Conservation (phyloP, 805 yeast species). For the Yamadazyma ubonensis region DNA sequence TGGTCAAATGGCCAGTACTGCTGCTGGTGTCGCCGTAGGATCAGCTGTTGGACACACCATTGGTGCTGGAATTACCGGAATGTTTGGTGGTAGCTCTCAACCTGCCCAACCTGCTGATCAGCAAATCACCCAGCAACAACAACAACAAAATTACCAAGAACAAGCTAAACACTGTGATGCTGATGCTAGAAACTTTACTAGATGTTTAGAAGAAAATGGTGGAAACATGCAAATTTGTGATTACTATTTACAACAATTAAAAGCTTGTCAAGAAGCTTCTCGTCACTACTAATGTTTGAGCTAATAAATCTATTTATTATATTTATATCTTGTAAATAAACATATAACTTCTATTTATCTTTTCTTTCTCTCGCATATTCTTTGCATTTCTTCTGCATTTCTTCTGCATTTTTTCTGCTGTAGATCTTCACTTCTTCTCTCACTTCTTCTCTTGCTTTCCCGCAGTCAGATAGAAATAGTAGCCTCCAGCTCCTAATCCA, state of each 20-base stretch:
- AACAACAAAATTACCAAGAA: constrained; percentile 36
- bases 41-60: constrained; percentile 95
- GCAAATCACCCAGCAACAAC: constrained; percentile 36
- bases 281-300: constrained; percentile 60
- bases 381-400: too few species aligned
- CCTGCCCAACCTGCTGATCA: constrained; percentile 40
- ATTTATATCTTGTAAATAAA: constrained; percentile 9
- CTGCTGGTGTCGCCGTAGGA: constrained; percentile 99
- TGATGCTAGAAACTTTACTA: constrained; percentile 93
- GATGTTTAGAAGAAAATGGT: constrained; percentile 87
- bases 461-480: constrained; percentile 19
- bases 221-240: constrained; percentile 98
- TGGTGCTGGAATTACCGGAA: constrained; percentile 88
- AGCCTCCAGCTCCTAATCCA: constrained; percentile 33
- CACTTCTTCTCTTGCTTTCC: not conserved
- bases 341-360: too few species aligned
- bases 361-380: too few species aligned
- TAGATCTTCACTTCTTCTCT: not conserved
- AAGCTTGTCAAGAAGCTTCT: constrained; percentile 95
- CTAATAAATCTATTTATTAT: not conserved
- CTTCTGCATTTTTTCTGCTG: not conserved
- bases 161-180: constrained; percentile 71
- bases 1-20: constrained; percentile 97
- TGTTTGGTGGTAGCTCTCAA: constrained; percentile 74
- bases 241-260: constrained; percentile 93